Base-by-base conservation (phyloP, 306 rosid genomes). In the Glycyrrhiza uralensis region DNA sequence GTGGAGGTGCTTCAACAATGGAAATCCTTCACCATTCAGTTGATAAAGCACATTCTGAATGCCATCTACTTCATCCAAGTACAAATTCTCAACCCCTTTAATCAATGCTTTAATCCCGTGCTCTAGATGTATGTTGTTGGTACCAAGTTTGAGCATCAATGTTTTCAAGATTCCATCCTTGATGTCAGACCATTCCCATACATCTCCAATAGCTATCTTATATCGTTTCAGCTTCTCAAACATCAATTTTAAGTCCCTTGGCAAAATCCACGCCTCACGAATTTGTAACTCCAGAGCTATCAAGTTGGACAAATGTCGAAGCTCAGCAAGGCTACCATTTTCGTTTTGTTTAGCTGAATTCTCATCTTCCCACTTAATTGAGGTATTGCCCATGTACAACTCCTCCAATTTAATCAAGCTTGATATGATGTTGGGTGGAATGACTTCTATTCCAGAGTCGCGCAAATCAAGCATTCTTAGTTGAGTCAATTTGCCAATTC, bases 1-100 rank as follows among this genome's bases (percentile, higher is more conserved):
- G 6, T 61, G 47, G 12, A 61, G 68, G 2, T 19, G 11, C 22
- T 36, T 61, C 18, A 61, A n/a, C 0, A 11, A 36, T 5, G 68
- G 49, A 61, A 61, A 36, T 38, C 50, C 68, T 36, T 36, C 49
- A 0, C 18, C 32, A 6, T 61, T 38, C 4, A 61, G 33, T 12
- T 61, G 19, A 61, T 61, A 61, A 61, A 61, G 19, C 68, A 61
- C 19, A 35, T 61, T 61, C 10, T 19, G 32, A 35, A 61, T 36
- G 23, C 68, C 68, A 36, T 19, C 49, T 36, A 61, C 32, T 30
- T 58, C 65, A 58, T 30, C 65, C 44, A 58, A 58, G 65, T 32
- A 58, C 4, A 58, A 58, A 30, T 30, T 30, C 42, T 58, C 65
- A 15, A 32, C 44, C 6, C 26, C 44, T 58, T 17, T 32, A 58